phyloP scores from a whole-genome alignment of 345 rosid genomes.

The Eucalyptus tenuipes region DNA sequence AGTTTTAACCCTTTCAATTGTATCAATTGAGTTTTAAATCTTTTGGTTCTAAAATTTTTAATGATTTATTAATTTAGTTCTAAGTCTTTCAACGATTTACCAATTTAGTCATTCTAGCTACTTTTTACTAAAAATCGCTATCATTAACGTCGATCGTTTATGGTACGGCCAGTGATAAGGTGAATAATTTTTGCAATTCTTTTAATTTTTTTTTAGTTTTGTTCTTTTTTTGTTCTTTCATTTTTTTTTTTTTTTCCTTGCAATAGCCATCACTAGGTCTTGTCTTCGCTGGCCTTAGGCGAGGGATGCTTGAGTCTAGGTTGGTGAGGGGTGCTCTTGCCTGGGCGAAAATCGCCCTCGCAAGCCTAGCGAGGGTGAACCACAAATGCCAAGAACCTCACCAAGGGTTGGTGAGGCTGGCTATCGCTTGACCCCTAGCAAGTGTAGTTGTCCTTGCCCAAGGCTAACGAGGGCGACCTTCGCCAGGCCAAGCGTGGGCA shows the following conservation, averaged over 20 bases:
- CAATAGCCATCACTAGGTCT: fast-evolving
- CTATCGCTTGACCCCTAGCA: neutral
- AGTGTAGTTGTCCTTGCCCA: fast-evolving
- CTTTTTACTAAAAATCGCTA: no score
- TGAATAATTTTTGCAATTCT: neutral
- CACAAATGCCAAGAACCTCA: fast-evolving
- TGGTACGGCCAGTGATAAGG: fast-evolving
- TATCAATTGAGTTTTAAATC: fast-evolving
- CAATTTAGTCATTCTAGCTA: fast-evolving
- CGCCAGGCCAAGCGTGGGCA: fast-evolving
- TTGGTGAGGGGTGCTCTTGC: neutral
- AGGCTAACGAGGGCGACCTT: fast-evolving
- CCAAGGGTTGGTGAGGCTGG: neutral
- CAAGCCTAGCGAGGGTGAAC: neutral
- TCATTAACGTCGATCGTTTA: fast-evolving
- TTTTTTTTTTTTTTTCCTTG: no score
- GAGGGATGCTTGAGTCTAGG: neutral
- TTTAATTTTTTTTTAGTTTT: no score
- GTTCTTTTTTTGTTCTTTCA: no score
- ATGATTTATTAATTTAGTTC: neutral
- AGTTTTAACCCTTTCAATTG: fast-evolving
- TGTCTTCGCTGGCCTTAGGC: fast-evolving
- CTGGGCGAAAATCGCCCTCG: fast-evolving
- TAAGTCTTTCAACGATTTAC: fast-evolving
- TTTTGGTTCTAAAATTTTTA: no score